Evolutionary conservation across 257 asterid genomes (phyloP).

Genomic region (Prunella vulgaris): DNA sequence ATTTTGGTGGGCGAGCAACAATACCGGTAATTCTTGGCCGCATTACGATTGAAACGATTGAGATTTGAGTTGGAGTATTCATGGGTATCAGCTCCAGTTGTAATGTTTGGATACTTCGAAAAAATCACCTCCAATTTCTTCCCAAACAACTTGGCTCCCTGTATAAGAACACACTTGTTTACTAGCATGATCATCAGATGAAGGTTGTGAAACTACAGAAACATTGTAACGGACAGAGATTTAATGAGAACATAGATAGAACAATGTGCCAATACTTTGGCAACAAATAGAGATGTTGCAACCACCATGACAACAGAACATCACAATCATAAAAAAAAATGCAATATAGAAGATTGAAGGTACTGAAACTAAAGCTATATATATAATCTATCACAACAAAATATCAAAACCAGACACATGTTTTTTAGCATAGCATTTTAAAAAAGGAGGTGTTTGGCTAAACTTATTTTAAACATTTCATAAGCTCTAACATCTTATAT

Average conservation of each 20-base stretch:
- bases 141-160: slow-evolving; percentile 88
- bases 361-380: too few relatives aligned
- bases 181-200: neutral
- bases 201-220: neutral
- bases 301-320: neutral
- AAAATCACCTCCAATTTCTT: slow-evolving; percentile 93
- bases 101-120: slow-evolving; percentile 78
- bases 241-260: neutral
- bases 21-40: slow-evolving; percentile 89
- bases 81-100: slow-evolving; percentile 85
- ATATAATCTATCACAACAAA: too few relatives aligned
- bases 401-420: neutral
- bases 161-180: slow-evolving; percentile 6
- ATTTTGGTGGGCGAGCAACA: slow-evolving; percentile 97
- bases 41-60: slow-evolving; percentile 92
- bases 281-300: neutral
- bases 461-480: too few relatives aligned
- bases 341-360: too few relatives aligned
- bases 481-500: too few relatives aligned
- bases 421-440: neutral
- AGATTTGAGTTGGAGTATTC: slow-evolving; percentile 92
- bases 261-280: neutral
- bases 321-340: too few relatives aligned
- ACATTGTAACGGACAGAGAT: neutral
- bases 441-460: too few relatives aligned